These are phyloP conservation scores for Leucoagaricus sp. DNA, from an alignment of 1,284 basidiomycete species.

Conservation along the genomic window DNA sequence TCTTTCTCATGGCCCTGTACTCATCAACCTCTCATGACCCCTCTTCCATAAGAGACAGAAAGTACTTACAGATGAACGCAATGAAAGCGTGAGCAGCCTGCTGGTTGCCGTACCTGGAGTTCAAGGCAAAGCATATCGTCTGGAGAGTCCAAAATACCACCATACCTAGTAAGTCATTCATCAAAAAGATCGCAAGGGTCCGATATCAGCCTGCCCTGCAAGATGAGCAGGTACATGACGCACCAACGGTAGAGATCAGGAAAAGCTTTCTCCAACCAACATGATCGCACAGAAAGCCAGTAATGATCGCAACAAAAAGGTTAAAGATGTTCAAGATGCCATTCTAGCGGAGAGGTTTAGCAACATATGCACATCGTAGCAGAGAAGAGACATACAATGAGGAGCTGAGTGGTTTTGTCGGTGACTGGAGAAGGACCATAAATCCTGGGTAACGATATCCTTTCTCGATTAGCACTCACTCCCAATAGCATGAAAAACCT, in stretches of 20 bases:
- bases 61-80: constrained; percentile 29
- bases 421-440: constrained; percentile 37
- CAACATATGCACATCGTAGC: too few species aligned
- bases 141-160: constrained; percentile 34
- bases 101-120: constrained; percentile 24
- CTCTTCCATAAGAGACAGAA: too few species aligned
- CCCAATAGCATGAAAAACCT: constrained; percentile 51
- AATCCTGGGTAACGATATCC: neutral
- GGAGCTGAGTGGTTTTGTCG: constrained; percentile 48
- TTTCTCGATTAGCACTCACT: constrained; percentile 27
- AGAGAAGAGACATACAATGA: constrained; percentile 39
- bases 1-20: too few species aligned
- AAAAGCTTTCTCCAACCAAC: constrained; percentile 56
- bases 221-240: constrained; percentile 22
- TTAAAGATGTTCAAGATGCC: constrained; percentile 58
- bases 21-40: neutral
- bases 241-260: constrained; percentile 48
- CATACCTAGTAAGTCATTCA: constrained; percentile 31
- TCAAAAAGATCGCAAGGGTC: too few species aligned
- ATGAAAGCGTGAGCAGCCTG: constrained; percentile 30
- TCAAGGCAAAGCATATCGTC: constrained; percentile 30
- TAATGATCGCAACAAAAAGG: constrained; percentile 47
- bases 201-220: neutral
- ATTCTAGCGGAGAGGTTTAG: constrained; percentile 31
- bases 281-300: constrained; percentile 50